Base-by-base conservation (phyloP, 768 basidiomycete species). In the Podaxis rugospora region DNA sequence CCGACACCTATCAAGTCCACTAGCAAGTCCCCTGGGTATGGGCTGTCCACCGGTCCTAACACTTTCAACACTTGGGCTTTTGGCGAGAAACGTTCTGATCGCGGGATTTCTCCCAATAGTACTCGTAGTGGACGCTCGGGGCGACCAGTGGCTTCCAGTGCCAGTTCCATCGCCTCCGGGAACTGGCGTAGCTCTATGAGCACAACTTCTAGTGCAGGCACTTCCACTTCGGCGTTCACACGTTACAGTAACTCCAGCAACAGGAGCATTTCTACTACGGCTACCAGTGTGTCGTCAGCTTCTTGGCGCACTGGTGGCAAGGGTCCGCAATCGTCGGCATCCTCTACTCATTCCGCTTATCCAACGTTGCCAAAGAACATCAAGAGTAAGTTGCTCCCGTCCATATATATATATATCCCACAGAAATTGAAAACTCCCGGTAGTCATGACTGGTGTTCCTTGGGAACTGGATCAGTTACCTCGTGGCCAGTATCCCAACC, bases 141-240 rank as follows among this genome's bases (percentile, higher is more conserved):
- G 21, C 80, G 81, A 40, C 77, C 77, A 14, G 67, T 82, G 28
- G 76, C 78, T 27, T 86, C 87, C 25, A 85, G 83, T 66, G 80
- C 86, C 37, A 84, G 83, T 66, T 87, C 88, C 2, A 79, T 82
- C 66, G 74, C 81, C 11, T 88, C 89, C 23, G 79, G 77, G 63
- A 92, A 90, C 72, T 92, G 90, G 90, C 86, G 90, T 61, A 90
- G 82, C 71, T 90, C 90, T 44, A 84, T 80, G 80, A 83, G 84
- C 60, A 86, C 84, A n/a, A 80, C 80, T 7, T 84, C 83, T 52
- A 89, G 86, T 68, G 86, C 87, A 10, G 83, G 82, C 64, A 84
- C 87, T 13, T 87, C 86, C 7, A 81, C 85, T 23, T 86, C 83
- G 21, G 85, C 86, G 36, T 93, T 92, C 67, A 92, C 92, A 23